Evolutionary conservation across 331 rosid genomes (phyloP), one percentile per base, ranked within the genome.

Genomic region (Cydonia oblonga): DNA sequence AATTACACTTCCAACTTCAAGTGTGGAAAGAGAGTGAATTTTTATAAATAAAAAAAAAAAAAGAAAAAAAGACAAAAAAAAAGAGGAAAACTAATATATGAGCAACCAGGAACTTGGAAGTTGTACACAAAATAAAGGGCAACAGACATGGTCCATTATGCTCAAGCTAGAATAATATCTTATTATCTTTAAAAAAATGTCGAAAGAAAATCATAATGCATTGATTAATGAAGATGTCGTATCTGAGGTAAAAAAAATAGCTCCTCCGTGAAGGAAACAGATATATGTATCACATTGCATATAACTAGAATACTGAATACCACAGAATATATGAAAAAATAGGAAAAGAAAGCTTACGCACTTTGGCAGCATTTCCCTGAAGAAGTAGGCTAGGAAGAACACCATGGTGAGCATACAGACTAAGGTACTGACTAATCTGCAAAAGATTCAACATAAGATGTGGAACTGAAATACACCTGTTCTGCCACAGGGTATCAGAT

Each of bases 401-500:
- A 63, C 97, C 97, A 19, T 86, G 79, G 59, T 60, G 35, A 81
- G 87, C 73, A 76, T 93, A 85, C 88, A 93, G 83, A 76, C 79
- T 79, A 78, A 90, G 84, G 81, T 93, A 89, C 66, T 90, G 98
- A 78, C 76, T 85, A 58, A 93, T 87, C 98, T 93, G 95, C 85
- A 82, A 77, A 69, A 69, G 46, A 23, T 22, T 14, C 65, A 22
- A 70, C 75, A 23, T 56, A 54, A 56, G 64, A 30, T 69, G 53
- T 24, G 25, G 35, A 64, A 70, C 33, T 35, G 56, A 59, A 70
- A 70, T 54, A 9, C 26, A 35, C 11, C 16, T 56, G 22, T 32
- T 26, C 24, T 35, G 44, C 53, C 33, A 16, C 26, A 70, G 58
- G 35, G 14, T 32, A 62, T 62, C 42, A 30, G 67, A 32, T 11